Evolutionary conservation across 352 stramenopile genomes (phyloP).

Genomic region (Globisporangium apiculatum): DNA sequence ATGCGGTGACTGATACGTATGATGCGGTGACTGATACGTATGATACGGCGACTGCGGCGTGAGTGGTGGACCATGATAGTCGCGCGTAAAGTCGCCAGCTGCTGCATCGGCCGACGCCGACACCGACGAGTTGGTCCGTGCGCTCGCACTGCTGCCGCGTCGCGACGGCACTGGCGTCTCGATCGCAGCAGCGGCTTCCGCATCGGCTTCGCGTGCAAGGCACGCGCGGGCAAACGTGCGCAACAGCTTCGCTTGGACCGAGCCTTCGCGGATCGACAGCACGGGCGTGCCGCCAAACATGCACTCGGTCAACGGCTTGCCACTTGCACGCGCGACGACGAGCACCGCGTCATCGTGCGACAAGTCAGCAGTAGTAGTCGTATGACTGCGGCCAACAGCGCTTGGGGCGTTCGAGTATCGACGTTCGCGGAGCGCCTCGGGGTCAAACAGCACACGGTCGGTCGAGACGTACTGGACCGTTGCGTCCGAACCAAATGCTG

Average conservation of each 20-base stretch:
- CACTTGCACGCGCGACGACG: slow-evolving; percentile 52
- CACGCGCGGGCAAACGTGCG: slow-evolving; percentile 71
- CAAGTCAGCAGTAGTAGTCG: slow-evolving; percentile 13
- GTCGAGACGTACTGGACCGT: slow-evolving; percentile 7
- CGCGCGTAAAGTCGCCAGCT: slow-evolving; percentile 12
- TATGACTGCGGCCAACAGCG: not conserved
- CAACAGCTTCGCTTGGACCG: slow-evolving; percentile 59
- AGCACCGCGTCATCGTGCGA: slow-evolving; percentile 36
- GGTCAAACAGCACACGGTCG: slow-evolving; percentile 9
- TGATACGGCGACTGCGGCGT: slow-evolving; percentile 9
- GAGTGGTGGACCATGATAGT: slow-evolving; percentile 1
- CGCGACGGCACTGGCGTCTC: not conserved
- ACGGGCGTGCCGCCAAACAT: slow-evolving; percentile 59
- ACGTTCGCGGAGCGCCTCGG: slow-evolving; percentile 6
- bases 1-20: not conserved
- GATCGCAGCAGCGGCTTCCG: not conserved
- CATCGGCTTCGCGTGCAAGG: slow-evolving; percentile 42
- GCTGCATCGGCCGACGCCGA: not conserved
- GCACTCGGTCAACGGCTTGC: slow-evolving; percentile 48
- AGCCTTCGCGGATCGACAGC: slow-evolving; percentile 52
- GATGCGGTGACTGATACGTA: slow-evolving; percentile 9
- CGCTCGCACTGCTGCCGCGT: not conserved
- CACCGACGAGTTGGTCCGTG: not conserved
- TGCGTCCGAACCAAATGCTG: not conserved
- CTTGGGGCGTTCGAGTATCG: slow-evolving; percentile 9